A percentile compares a stretch with the other conserved stretches of the same genome.
Evolutionary conservation across 2,329 filamentous ascomycete genomes (phyloP).

Genomic region (Alternaria hordeiaustralica): DNA sequence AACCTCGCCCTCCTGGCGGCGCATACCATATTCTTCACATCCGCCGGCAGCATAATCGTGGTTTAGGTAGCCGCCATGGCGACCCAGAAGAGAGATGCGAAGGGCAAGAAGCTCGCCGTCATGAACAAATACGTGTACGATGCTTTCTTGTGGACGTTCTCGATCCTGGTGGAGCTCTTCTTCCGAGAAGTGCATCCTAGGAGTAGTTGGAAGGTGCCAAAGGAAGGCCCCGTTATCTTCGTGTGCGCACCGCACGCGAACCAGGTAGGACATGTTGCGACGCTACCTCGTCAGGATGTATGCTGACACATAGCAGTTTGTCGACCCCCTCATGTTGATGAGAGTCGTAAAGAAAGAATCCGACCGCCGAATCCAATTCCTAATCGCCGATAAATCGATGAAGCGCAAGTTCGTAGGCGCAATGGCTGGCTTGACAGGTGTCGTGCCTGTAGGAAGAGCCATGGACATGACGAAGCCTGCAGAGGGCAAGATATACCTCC

Average conservation of each 20-base stretch:
- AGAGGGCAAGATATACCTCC: slow-evolving; percentile 82
- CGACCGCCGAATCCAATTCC: slow-evolving; percentile 84
- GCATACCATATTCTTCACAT: neutral
- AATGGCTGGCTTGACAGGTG: slow-evolving; percentile 82
- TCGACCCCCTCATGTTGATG: slow-evolving; percentile 93
- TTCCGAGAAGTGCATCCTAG: slow-evolving; percentile 97
- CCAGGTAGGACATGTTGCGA: slow-evolving; percentile 34
- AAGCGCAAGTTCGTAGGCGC: slow-evolving; percentile 87
- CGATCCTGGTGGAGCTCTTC: slow-evolving; percentile 90
- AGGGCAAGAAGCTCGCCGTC: slow-evolving; percentile 49
- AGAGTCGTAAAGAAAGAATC: slow-evolving; percentile 86
- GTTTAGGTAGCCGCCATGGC: slow-evolving; percentile 18
- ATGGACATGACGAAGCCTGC: slow-evolving; percentile 86
- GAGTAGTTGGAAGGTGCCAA: slow-evolving; percentile 92
- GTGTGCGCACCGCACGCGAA: slow-evolving; percentile 98
- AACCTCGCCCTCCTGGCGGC: neutral
- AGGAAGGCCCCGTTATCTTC: slow-evolving; percentile 87
- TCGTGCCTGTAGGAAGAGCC: slow-evolving; percentile 90
- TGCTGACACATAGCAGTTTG: slow-evolving; percentile 67
- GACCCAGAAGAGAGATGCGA: slow-evolving; percentile 19
- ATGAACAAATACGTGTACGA: slow-evolving; percentile 80
- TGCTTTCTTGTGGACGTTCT: slow-evolving; percentile 77
- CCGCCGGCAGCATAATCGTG: neutral
- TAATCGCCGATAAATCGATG: slow-evolving; percentile 96
- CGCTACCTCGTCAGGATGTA: neutral